Evolutionary conservation across 2,329 filamentous ascomycete genomes (phyloP).

Genomic region (Cytospora piceicola): DNA sequence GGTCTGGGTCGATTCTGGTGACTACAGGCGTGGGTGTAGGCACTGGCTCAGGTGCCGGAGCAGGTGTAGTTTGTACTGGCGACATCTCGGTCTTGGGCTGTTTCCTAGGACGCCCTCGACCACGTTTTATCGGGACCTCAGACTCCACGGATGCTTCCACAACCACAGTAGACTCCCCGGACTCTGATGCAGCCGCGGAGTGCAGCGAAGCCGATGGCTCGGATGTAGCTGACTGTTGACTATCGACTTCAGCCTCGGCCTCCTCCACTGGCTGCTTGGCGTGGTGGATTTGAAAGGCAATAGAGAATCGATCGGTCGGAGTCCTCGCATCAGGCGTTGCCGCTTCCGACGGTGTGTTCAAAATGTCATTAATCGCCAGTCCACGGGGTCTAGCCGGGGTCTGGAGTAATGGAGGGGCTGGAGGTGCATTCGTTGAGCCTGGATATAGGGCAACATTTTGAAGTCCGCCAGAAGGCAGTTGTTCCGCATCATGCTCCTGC

Average conservation of each 20-base stretch:
- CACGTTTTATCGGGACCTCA: conserved; percentile 33
- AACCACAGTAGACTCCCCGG: conserved; percentile 2
- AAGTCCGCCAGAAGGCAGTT: conserved; percentile 27
- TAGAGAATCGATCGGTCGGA: conserved; percentile 21
- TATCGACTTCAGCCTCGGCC: background rate
- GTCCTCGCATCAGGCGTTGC: conserved; percentile 18
- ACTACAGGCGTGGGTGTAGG: conserved; percentile 16
- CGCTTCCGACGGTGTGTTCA: conserved; percentile 24
- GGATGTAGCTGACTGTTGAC: background rate
- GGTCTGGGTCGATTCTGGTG: background rate
- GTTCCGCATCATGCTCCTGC: conserved; percentile 39
- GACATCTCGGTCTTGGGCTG: conserved; percentile 36
- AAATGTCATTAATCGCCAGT: conserved; percentile 27
- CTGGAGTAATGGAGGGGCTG: conserved; percentile 30
- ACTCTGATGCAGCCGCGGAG: background rate
- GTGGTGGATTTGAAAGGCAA: conserved; percentile 7
- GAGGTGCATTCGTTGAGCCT: background rate
- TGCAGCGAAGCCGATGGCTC: background rate
- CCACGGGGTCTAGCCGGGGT: conserved; percentile 23
- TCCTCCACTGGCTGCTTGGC: background rate
- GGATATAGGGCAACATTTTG: conserved; percentile 27
- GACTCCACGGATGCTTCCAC: conserved; percentile 11
- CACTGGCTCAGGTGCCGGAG: conserved; percentile 26
- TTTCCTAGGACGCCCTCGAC: conserved; percentile 37
- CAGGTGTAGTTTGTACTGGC: background rate